Conservation (phyloP, 768 basidiomycete species). For the Pleurotus ostreatus region DNA sequence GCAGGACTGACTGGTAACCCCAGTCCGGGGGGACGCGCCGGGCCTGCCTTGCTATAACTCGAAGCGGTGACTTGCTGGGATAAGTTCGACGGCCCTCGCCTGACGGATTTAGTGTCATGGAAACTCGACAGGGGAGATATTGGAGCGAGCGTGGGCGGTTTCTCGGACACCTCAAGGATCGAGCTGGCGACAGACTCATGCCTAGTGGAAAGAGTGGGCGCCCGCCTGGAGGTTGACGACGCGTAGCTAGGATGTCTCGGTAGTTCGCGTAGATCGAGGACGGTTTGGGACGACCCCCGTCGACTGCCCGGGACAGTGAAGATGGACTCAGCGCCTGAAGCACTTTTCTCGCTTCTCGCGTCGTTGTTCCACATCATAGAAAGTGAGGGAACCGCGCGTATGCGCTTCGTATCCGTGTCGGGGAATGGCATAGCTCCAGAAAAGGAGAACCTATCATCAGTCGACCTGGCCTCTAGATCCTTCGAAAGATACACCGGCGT, state of each 20-base stretch:
- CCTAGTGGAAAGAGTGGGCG: background rate
- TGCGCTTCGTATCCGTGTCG: background rate
- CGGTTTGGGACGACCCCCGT: background rate
- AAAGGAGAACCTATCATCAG: slow-evolving; percentile 1
- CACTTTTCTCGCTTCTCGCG: background rate
- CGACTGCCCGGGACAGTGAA: background rate
- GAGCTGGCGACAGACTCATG: background rate
- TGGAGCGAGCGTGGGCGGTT: slow-evolving; percentile 1
- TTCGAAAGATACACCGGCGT: slow-evolving; percentile 37
- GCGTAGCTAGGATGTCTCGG: background rate
- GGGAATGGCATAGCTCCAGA: slow-evolving; percentile 1
- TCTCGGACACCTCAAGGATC: background rate
- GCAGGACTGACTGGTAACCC: background rate
- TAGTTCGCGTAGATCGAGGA: slow-evolving; percentile 1
- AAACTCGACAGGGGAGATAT: slow-evolving; percentile 1
- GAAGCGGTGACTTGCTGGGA: background rate
- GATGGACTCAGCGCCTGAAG: background rate
- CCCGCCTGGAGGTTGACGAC: background rate
- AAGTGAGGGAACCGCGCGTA: slow-evolving; percentile 2
- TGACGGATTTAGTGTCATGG: background rate
- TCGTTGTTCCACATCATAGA: background rate
- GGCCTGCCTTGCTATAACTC: background rate
- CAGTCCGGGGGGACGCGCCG: background rate
- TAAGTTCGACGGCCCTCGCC: background rate
- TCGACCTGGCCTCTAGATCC: slow-evolving; percentile 17